Conservation (phyloP, 306 rosid genomes). For the Prinsepia uniflora region DNA sequence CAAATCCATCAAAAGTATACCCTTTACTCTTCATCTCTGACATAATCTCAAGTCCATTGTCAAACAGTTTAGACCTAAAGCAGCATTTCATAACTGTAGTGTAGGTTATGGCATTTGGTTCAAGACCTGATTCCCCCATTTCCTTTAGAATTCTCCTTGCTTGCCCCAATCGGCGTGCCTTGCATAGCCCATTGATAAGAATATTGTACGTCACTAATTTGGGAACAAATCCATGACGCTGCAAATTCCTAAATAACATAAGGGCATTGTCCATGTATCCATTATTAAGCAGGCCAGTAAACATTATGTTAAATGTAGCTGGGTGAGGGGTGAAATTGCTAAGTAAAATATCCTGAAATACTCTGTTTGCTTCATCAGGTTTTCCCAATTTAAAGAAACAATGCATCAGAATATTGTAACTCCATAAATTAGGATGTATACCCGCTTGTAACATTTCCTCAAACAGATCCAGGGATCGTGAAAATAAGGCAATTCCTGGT, state of each 20-base stretch:
- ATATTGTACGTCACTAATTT: slow-evolving; percentile 57
- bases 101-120: slow-evolving; percentile 61
- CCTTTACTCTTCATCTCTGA: slow-evolving; percentile 59
- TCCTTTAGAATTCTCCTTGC: slow-evolving; percentile 51
- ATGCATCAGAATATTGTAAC: slow-evolving; percentile 64
- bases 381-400: slow-evolving; percentile 68
- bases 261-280: slow-evolving; percentile 58
- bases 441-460: slow-evolving; percentile 58
- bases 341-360: slow-evolving; percentile 47
- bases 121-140: slow-evolving; percentile 45
- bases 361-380: slow-evolving; percentile 58
- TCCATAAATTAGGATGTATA: slow-evolving; percentile 65
- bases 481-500: slow-evolving; percentile 33
- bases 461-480: slow-evolving; percentile 47
- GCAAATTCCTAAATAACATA: slow-evolving; percentile 53
- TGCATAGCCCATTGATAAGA: slow-evolving; percentile 69
- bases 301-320: slow-evolving; percentile 58
- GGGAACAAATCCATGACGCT: slow-evolving; percentile 58
- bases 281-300: slow-evolving; percentile 63
- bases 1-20: slow-evolving; percentile 60
- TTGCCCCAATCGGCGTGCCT: slow-evolving; percentile 39
- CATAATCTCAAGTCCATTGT: slow-evolving; percentile 61
- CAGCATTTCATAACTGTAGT: slow-evolving; percentile 64
- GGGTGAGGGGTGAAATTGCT: slow-evolving; percentile 32
- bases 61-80: slow-evolving; percentile 44